Base-by-base conservation (phyloP, 2,329 filamentous ascomycete species). In the Aurifilum marmelostoma region DNA sequence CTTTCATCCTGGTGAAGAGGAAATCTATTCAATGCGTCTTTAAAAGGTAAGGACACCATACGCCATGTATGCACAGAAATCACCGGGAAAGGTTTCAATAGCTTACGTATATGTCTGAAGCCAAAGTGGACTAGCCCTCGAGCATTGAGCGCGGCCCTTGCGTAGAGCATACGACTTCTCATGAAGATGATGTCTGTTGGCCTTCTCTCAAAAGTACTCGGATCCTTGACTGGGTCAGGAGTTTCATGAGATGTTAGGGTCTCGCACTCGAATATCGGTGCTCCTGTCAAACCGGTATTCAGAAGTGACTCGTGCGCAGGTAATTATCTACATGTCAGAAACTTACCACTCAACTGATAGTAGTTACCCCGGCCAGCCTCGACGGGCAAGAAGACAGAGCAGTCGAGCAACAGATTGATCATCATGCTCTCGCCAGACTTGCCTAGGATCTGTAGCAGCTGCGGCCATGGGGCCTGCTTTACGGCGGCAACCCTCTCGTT, bases 111-210 rank as follows among this genome's bases (percentile, higher is more conserved):
- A 77, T 92, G 92, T 72, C 89, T 89, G 66, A 97, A 84, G 1
- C 96, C 95, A 77, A 92, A 90, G 24, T 88, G 85, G 9, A 96
- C 85, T 11, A 83, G 79, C 3, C 91, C 90, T 73, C 87, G 87
- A 2, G 88, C 83, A 74, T 91, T 95, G 39, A 94, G 81, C 1
- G 87, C 85, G 27, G 93, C 88, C 73, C 89, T 89, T 29, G 92
- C 91, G 79, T 97, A 98, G 63, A 98, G 84, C 83, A 97, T 97
- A 27, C 93, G 89, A 75, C 88, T 93, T 70, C 94, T 89, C 61
- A 94, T 88, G 75, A 99, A 91, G 1, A 83, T 81, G 68, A 98
- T 93, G 21, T 88, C 86, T 54, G 86, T 86, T 12, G 84, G 82
- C 21, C 79, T 68, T 72, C 75, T 76, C 61, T 71, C 73, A 68